These are phyloP conservation scores for Nicotiana rustica DNA, from an alignment of 305 asterid species.

Conservation along the genomic window DNA sequence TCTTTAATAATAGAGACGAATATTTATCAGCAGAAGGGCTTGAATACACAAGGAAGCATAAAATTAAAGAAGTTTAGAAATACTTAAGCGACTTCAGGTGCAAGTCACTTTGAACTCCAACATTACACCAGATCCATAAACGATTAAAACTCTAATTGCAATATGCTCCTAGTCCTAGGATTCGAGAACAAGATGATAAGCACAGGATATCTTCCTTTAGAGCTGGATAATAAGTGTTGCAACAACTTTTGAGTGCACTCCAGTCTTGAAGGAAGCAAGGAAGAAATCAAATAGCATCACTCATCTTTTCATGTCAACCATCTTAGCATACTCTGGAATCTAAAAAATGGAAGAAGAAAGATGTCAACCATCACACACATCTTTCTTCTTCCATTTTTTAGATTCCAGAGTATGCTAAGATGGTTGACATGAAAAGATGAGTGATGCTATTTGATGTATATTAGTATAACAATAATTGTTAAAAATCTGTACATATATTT, in stretches of 20 bases:
- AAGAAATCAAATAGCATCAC: neutral
- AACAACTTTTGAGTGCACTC: neutral
- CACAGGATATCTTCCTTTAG: neutral
- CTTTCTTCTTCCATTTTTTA: neutral
- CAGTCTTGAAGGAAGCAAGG: neutral
- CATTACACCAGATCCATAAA: constrained; percentile 18
- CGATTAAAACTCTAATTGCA: neutral
- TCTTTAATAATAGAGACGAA: neutral
- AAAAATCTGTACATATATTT: too few relatives aligned
- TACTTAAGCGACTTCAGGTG: neutral
- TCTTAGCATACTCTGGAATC: neutral
- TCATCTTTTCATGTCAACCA: constrained; percentile 11
- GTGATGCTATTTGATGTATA: neutral
- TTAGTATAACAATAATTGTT: too few relatives aligned
- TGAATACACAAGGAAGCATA: neutral
- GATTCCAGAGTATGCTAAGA: neutral
- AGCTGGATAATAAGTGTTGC: neutral
- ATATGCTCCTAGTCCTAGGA: constrained; percentile 17
- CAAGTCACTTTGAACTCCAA: neutral
- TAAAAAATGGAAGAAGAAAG: neutral
- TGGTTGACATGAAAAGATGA: constrained; percentile 11
- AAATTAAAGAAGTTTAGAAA: neutral
- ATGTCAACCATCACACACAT: too few relatives aligned
- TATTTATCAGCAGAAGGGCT: neutral
- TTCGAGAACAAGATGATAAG: neutral